Conservation (phyloP, 2,329 filamentous ascomycete species). For the Nemania diffusa region DNA sequence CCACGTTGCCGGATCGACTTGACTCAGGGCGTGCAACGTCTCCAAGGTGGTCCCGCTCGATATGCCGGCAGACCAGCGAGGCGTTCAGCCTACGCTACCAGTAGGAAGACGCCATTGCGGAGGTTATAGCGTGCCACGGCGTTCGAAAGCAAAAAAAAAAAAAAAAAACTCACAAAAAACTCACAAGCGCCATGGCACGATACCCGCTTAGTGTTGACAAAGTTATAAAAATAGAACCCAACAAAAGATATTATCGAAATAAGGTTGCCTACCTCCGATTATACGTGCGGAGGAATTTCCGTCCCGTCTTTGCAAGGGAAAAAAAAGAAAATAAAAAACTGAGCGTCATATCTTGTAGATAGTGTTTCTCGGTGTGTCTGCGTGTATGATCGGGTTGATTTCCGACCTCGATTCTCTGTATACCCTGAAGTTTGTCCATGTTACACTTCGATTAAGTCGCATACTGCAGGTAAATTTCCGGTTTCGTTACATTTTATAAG, state of each 20-base stretch:
- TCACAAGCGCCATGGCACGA: too few relatives aligned
- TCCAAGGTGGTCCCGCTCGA: constrained; percentile 26
- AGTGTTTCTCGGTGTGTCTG: constrained; percentile 1
- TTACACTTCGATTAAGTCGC: constrained; percentile 12
- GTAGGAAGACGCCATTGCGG: constrained; percentile 13
- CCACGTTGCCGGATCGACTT: constrained; percentile 36
- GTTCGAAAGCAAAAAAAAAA: background rate
- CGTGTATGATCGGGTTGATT: background rate
- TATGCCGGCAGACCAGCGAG: constrained; percentile 6
- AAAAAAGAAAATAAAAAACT: background rate
- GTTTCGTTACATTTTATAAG: background rate
- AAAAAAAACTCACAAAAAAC: too few relatives aligned
- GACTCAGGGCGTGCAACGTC: constrained; percentile 33
- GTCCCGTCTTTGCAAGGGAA: background rate
- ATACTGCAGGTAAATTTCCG: background rate
- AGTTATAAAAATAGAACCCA: too few relatives aligned
- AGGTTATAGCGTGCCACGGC: constrained; percentile 17
- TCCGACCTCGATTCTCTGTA: background rate
- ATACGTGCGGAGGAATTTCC: background rate
- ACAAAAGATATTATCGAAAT: too few relatives aligned
- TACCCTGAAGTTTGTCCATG: background rate
- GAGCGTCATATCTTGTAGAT: background rate
- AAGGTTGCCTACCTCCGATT: background rate
- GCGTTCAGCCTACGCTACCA: background rate
- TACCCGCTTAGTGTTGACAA: too few relatives aligned